A percentile compares a stretch with the other conserved stretches of the same genome.
These are phyloP conservation scores for Pseudonitzschia multiseries DNA, from an alignment of 108 stramenopile genomes.

Conservation along the genomic window DNA sequence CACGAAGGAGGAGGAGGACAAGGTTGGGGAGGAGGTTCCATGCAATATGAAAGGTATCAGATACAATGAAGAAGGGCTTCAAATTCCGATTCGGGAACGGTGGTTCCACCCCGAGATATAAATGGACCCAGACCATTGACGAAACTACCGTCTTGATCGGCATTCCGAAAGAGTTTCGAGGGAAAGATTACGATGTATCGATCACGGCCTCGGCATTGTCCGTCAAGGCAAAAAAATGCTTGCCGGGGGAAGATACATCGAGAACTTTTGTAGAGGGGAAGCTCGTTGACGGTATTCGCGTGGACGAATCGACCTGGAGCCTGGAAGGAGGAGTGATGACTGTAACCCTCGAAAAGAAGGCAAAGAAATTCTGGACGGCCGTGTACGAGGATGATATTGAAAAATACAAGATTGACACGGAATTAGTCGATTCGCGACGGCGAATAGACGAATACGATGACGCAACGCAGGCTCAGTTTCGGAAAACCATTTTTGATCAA, in stretches of 20 bases:
- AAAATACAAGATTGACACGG: conserved; percentile 60
- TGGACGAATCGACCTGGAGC: conserved; percentile 77
- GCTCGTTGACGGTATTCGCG: conserved; percentile 48
- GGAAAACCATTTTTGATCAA: conserved; percentile 83
- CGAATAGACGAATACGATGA: conserved; percentile 45
- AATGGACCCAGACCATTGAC: conserved; percentile 88
- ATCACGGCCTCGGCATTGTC: conserved; percentile 52
- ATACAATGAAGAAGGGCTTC: conserved; percentile 79
- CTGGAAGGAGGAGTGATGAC: conserved; percentile 63
- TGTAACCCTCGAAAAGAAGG: conserved; percentile 64
- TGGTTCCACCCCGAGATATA: conserved; percentile 72
- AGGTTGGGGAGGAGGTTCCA: not conserved
- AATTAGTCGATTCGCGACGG: conserved; percentile 73
- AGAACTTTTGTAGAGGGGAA: conserved; percentile 56
- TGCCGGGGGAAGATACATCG: conserved; percentile 20
- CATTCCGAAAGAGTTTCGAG: conserved; percentile 56
- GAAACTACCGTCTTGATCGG: conserved; percentile 74
- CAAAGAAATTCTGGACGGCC: conserved; percentile 75
- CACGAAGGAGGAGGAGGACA: not conserved
- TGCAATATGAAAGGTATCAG: conserved; percentile 36
- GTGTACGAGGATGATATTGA: conserved; percentile 14
- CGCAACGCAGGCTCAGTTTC: conserved; percentile 71
- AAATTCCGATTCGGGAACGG: conserved; percentile 89
- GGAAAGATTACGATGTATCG: conserved; percentile 67
- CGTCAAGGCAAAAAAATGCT: conserved; percentile 47